Evolutionary conservation across 176 grass and related monocot species (phyloP).

Genomic region (Rhipidocladum racemiflorum): DNA sequence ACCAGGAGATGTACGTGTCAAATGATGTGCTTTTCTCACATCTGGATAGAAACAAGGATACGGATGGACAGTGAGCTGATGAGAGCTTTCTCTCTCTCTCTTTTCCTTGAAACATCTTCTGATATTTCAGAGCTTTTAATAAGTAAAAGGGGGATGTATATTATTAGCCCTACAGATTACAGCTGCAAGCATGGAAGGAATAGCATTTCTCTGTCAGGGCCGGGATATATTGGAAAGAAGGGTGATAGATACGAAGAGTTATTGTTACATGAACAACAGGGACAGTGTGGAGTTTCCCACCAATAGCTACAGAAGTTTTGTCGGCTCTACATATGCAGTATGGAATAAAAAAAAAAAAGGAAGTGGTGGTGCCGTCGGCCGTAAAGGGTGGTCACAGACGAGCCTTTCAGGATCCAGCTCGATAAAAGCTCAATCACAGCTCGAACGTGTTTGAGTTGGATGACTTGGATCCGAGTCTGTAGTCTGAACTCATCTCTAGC

Average conservation of each 20-base stretch:
- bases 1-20: conserved; percentile 75
- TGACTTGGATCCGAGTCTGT: no score
- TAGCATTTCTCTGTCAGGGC: background rate
- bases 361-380: no score
- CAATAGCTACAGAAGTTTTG: background rate
- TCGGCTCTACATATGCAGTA: no score
- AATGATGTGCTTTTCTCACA: conserved; percentile 64
- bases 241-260: background rate
- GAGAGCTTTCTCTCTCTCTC: background rate
- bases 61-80: conserved; percentile 32
- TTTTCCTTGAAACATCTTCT: background rate
- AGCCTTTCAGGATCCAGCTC: no score
- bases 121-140: background rate
- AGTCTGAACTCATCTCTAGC: no score
- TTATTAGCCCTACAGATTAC: background rate
- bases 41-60: conserved; percentile 50
- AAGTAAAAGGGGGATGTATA: background rate
- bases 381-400: no score
- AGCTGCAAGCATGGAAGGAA: background rate
- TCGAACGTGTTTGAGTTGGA: no score
- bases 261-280: background rate
- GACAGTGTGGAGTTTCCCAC: background rate
- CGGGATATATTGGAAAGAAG: background rate
- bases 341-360: no score
- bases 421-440: no score